Evolutionary conservation across 2,329 filamentous ascomycete species (phyloP), one percentile per base, ranked within the genome.

Genomic region (Aspergillus fructus): DNA sequence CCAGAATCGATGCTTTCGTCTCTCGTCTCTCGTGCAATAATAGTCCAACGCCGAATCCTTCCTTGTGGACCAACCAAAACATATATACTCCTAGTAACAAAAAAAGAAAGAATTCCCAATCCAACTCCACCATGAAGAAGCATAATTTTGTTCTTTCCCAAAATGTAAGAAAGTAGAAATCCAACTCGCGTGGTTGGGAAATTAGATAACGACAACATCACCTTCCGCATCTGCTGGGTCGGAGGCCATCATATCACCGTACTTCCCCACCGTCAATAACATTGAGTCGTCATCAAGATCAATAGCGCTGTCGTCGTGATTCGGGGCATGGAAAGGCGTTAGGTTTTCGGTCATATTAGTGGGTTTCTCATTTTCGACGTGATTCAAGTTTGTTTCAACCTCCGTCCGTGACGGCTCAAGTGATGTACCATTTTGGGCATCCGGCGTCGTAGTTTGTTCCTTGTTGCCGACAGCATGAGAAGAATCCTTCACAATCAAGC

Each of bases 251-350:
- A 78, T 78, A 55, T 78, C 75, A 40, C 74, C 73, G 54, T 78
- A 79, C 68, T 79, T 78, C 54, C 71, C 72, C 53, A 75, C 73
- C 6, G 71, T 69, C 49, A 76, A 72, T 55, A 77, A 61, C 63
- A 76, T 73, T 5, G 76, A 74, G 52, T 78, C 76, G 27, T 77
- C 74, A 43, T 76, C 76, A 65, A 91, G 87, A 30, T 87, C 87
- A 59, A 91, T 91, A 1, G 88, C 89, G 66, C 89, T 91, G 63
- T 91, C 89, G 63, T 91, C 89, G 59, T 88, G 75, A 58, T 73
- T 74, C 15, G 69, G 63, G 6, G 65, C 64, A 60, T 71, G 69
- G 49, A 74, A 70, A 24, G 56, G 63, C 9, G 66, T 50, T 17
- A 69, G 64, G 42, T 76, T 75, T 56, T 81, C 80, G 57, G 78